Conservation (phyloP, 2,329 filamentous ascomycete genomes). For the Penicillium fuscoglaucum region DNA sequence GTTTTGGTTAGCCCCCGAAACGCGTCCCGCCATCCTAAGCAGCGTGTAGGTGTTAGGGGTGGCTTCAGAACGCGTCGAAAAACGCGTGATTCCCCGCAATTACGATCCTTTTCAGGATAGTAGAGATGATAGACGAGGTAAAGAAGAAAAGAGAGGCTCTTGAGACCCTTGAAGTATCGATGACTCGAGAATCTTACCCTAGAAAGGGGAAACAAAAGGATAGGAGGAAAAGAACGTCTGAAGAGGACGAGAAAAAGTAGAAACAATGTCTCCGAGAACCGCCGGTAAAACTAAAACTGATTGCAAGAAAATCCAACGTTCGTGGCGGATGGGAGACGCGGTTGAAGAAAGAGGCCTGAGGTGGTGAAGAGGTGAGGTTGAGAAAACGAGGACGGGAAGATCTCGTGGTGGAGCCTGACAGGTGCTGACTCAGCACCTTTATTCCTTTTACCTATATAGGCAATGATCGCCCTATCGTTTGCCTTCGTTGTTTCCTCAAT, state of each 20-base stretch:
- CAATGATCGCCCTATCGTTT: not conserved
- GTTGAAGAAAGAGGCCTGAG: not conserved
- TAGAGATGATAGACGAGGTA: not conserved
- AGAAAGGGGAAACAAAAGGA: not conserved
- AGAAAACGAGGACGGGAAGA: not conserved
- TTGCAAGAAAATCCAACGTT: not conserved
- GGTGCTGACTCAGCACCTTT: not conserved
- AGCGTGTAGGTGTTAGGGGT: not conserved
- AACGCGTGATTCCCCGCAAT: not conserved
- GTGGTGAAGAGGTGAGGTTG: not conserved
- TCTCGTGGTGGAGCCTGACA: not conserved
- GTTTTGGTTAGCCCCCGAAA: not conserved
- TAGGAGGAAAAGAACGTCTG: not conserved
- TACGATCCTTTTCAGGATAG: not conserved
- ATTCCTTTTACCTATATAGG: not conserved
- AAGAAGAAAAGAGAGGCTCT: not conserved
- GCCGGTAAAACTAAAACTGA: not conserved
- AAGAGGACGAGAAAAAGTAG: not conserved
- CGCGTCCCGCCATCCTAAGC: constrained; percentile 1
- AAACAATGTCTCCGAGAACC: not conserved
- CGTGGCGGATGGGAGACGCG: not conserved
- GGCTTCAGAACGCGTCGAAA: not conserved
- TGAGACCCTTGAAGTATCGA: not conserved
- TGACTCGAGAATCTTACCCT: not conserved
- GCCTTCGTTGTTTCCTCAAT: not conserved